Conservation (phyloP, 1,284 basidiomycete species). For the Veloboletus limbatus region DNA sequence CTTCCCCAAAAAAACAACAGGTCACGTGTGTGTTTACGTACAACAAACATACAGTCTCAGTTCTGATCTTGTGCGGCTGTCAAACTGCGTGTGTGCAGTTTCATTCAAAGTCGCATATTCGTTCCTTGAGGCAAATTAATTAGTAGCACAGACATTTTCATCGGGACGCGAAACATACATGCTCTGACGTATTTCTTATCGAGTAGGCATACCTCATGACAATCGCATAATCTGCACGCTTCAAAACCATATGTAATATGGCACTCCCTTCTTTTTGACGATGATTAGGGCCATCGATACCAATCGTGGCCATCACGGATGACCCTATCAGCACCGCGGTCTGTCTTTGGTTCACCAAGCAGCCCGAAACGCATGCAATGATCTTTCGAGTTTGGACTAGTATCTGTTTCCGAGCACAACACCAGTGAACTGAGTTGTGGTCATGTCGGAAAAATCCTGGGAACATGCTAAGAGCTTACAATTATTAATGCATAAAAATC, state of each 20-base stretch:
- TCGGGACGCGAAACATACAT: not conserved
- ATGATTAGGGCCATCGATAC: constrained; percentile 27
- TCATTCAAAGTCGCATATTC: no score
- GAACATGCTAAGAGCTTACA: no score
- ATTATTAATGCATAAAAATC: no score
- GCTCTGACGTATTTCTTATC: not conserved
- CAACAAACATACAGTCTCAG: constrained; percentile 4
- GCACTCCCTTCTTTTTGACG: constrained; percentile 2
- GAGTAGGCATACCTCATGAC: constrained; percentile 7
- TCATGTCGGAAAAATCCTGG: no score
- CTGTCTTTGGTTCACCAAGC: constrained; percentile 2
- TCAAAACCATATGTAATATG: constrained; percentile 12
- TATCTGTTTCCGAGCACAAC: not conserved
- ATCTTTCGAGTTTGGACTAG: no score
- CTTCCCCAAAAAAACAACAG: constrained; percentile 30
- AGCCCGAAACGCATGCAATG: constrained; percentile 1
- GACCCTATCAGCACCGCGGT: constrained; percentile 22
- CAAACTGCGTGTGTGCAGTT: not conserved
- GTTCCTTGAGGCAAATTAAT: no score
- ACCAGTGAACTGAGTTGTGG: no score
- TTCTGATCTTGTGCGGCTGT: constrained; percentile 1
- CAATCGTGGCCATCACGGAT: constrained; percentile 25
- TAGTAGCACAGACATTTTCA: no score
- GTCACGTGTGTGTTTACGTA: constrained; percentile 34
- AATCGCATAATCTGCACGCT: constrained; percentile 11